Base-by-base conservation (phyloP, 1,284 basidiomycete species). In the Apiotrichum siamense region DNA sequence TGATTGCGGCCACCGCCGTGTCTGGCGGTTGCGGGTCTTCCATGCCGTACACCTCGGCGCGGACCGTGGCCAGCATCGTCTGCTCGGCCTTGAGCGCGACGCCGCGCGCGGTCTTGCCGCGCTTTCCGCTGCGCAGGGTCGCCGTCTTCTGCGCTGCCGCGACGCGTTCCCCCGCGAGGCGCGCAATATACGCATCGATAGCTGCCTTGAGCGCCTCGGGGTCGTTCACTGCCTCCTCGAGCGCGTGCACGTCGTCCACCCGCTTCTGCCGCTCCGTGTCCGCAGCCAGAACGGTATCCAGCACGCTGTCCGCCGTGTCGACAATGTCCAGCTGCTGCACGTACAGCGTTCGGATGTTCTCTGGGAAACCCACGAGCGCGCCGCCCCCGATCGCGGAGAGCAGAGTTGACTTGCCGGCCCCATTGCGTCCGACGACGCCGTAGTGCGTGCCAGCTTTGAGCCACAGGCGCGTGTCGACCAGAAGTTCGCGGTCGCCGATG, bases 271-370 rank as follows among this genome's bases (percentile, higher is more conserved):
- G 44, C 37, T 58, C 50, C 15, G 33, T 31, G 45, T 54, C 49
- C 27, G 52, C 44, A 0, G 24, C 15, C 2, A 47, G 40, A 7
- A 49, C 37, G 17, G 40, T 41, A 9, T 43, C 49, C 5, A 52
- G 35, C 20, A 46, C 23, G 39, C 11, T 38, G 3, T 31, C 26
- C 15, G 70, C 70, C 10, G 83, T 66, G 65, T 97, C 94, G 78
- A 94, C 94, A 60, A 97, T 91, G 2, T 94, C 93, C 77, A 84
- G 96, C 76, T 92, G 94, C 62, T 83, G 76, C 46, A 77, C 66
- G 76, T 92, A 97, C 42, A 86, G 73, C 18, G 73, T 70, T 74
- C 94, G 89, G 77, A 98, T 87, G 78, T 97, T 91, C 75, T 97
- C 49, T 1, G 55, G 55, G 7, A 54, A 57, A 0, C 55, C 94